A percentile compares a stretch with the other conserved stretches of the same genome.
These are phyloP conservation scores for Dichotomocladium elegans DNA, from an alignment of 371 early-diverging fungal species.

Conservation along the genomic window DNA sequence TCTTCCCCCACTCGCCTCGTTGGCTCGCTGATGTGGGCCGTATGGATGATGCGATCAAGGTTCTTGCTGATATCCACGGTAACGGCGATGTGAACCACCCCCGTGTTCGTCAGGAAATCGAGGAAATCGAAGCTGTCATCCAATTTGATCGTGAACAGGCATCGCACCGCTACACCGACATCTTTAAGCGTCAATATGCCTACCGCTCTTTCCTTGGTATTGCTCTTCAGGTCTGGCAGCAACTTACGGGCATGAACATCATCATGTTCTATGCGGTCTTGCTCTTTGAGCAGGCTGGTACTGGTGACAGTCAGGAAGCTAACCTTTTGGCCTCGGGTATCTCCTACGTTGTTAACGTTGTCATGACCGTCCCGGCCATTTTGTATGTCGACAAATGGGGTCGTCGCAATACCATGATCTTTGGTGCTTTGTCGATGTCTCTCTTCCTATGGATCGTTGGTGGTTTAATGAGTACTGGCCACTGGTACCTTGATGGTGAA, in stretches of 20 bases:
- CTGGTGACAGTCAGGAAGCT: constrained; percentile 38
- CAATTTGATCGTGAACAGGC: constrained; percentile 64
- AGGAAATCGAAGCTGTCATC: constrained; percentile 64
- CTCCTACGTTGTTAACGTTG: constrained; percentile 62
- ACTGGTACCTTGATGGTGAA: constrained; percentile 16
- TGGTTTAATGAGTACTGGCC: constrained; percentile 26
- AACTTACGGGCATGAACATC: constrained; percentile 74
- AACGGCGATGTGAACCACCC: constrained; percentile 45
- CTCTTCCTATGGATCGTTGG: constrained; percentile 32
- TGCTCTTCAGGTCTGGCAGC: constrained; percentile 64
- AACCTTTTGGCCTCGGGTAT: constrained; percentile 57
- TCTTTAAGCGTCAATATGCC: constrained; percentile 52
- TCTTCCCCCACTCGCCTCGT: constrained; percentile 85
- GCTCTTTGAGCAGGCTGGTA: constrained; percentile 62
- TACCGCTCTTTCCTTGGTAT: constrained; percentile 64
- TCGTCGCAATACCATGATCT: constrained; percentile 45
- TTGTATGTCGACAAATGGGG: constrained; percentile 69
- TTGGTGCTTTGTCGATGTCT: constrained; percentile 33
- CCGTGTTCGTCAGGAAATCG: constrained; percentile 51
- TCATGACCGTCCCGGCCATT: constrained; percentile 69
- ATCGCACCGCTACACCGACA: constrained; percentile 63
- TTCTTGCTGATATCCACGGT: constrained; percentile 70
- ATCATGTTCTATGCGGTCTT: constrained; percentile 69
- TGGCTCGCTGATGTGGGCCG: constrained; percentile 72
- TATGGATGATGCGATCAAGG: constrained; percentile 63